These are phyloP conservation scores for Aquanectria penicillioides DNA, from an alignment of 2,329 filamentous ascomycete genomes.

Conservation along the genomic window DNA sequence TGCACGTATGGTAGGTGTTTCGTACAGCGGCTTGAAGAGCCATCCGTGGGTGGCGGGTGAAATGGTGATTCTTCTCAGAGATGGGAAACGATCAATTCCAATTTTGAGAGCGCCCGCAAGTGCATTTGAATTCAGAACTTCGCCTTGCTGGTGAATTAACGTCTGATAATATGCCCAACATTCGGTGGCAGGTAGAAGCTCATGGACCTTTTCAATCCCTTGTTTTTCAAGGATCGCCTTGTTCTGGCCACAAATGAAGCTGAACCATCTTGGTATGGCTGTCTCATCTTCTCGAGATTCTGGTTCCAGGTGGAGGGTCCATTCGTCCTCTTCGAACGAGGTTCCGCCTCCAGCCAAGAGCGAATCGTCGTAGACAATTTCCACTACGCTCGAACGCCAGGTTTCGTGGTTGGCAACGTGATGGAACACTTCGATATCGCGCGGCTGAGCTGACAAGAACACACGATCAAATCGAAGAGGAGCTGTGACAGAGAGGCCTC, in stretches of 20 bases:
- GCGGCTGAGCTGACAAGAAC: background rate
- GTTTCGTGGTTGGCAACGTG: background rate
- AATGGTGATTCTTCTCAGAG: too few relatives aligned
- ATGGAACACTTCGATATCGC: background rate
- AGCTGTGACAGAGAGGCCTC: background rate
- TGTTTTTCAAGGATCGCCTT: too few relatives aligned
- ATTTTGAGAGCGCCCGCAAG: too few relatives aligned
- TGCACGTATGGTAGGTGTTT: background rate
- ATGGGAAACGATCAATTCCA: too few relatives aligned
- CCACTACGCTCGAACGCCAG: background rate
- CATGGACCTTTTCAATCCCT: too few relatives aligned
- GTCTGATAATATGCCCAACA: too few relatives aligned
- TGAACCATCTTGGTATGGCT: background rate
- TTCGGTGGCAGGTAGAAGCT: too few relatives aligned
- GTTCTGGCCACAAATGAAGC: background rate
- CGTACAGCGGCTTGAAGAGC: too few relatives aligned
- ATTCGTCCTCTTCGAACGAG: background rate
- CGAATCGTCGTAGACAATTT: background rate
- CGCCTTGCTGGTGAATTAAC: too few relatives aligned
- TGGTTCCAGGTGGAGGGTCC: background rate
- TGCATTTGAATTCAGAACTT: too few relatives aligned
- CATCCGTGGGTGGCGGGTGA: too few relatives aligned
- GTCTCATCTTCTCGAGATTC: background rate
- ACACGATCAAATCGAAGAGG: background rate
- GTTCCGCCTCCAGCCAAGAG: background rate